These are phyloP conservation scores for Ogataea paraovalis DNA, from an alignment of 805 yeast genomes.

Conservation along the genomic window DNA sequence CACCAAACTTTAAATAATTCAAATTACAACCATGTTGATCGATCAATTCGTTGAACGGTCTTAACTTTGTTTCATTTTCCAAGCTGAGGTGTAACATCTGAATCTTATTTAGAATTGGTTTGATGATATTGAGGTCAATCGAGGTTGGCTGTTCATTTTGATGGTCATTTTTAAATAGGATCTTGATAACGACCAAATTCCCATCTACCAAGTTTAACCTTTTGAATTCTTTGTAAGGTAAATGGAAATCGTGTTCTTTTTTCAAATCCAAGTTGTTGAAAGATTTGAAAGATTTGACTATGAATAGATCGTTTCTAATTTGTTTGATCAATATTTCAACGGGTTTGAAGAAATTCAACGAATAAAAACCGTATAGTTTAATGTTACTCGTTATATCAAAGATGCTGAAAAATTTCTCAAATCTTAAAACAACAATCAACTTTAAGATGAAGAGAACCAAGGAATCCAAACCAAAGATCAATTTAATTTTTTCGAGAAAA, in stretches of 20 bases:
- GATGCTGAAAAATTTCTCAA: conserved; percentile 26
- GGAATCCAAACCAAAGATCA: conserved; percentile 24
- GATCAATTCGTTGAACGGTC: conserved; percentile 28
- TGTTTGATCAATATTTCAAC: conserved; percentile 30
- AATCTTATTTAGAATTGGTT: conserved; percentile 23
- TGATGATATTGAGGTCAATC: conserved; percentile 25
- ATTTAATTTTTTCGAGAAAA: conserved; percentile 26
- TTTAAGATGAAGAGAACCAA: conserved; percentile 22
- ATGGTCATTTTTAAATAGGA: conserved; percentile 29
- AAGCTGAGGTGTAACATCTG: conserved; percentile 27
- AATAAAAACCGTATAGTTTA: conserved; percentile 29
- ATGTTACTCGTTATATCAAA: conserved; percentile 31
- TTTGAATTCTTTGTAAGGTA: conserved; percentile 30
- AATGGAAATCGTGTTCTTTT: conserved; percentile 30
- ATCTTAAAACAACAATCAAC: conserved; percentile 20
- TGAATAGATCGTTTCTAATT: conserved; percentile 27
- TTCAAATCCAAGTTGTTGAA: conserved; percentile 30
- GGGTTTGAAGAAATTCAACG: conserved; percentile 24
- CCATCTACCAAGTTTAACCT: conserved; percentile 27
- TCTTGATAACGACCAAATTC: conserved; percentile 28
- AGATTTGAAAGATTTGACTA: conserved; percentile 29
- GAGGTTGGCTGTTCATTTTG: conserved; percentile 11
- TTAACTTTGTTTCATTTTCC: conserved; percentile 27
- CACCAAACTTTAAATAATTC: conserved; percentile 29
- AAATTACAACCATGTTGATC: conserved; percentile 20